A percentile compares a stretch with the other conserved stretches of the same genome.
Conservation (phyloP, 192 early-diverging fungal species). For the Linnemannia elongata region DNA sequence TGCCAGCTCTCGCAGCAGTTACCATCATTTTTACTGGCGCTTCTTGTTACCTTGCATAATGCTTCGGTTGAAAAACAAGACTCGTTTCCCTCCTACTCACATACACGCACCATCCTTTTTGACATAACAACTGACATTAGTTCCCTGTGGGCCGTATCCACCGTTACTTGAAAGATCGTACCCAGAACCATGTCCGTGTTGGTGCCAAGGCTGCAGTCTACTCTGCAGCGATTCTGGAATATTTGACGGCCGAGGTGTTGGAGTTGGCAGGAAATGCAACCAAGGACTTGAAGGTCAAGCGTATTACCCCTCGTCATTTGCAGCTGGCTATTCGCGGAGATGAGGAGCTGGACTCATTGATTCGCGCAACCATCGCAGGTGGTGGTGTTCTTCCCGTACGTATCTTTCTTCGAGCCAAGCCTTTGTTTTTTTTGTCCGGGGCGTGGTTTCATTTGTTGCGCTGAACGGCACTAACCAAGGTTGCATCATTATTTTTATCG, state of each 20-base stretch:
- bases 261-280: slow-evolving; percentile 95
- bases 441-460: not conserved
- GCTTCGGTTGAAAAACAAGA: not conserved
- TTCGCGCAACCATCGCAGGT: slow-evolving; percentile 92
- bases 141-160: slow-evolving; percentile 97
- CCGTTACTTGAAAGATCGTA: slow-evolving; percentile 88
- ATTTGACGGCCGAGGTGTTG: slow-evolving; percentile 92
- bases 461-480: not conserved
- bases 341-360: slow-evolving; percentile 90
- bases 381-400: slow-evolving; percentile 83
- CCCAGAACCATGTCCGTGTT: slow-evolving; percentile 85
- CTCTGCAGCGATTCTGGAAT: slow-evolving; percentile 92
- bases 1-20: not conserved
- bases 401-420: not conserved
- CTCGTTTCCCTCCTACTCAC: not conserved
- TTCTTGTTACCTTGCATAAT: not conserved
- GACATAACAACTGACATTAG: slow-evolving; percentile 56
- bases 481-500: not conserved
- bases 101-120: not conserved
- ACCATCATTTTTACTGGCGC: not conserved
- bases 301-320: slow-evolving; percentile 91
- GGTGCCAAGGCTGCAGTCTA: slow-evolving; percentile 94
- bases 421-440: not conserved
- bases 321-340: slow-evolving; percentile 94
- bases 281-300: slow-evolving; percentile 91